Evolutionary conservation across 2,329 filamentous ascomycete species (phyloP), one percentile per base, ranked within the genome.

Genomic region (Dothiorella sarmentorum): DNA sequence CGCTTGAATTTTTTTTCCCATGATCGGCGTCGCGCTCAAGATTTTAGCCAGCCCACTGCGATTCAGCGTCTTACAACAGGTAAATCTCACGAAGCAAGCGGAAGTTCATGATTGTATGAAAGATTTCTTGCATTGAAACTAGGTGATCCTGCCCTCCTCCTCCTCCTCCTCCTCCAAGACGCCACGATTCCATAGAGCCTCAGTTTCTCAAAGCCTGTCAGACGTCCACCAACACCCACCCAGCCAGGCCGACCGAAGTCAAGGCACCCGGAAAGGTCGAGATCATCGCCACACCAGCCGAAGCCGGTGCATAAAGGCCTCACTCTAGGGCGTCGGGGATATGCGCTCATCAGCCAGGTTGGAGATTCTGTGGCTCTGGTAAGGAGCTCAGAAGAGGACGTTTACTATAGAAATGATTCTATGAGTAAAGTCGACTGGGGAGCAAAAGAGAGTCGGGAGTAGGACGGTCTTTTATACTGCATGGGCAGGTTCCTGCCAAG

Each of bases 351-450:
- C 90, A 90, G 89, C 89, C 90, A 91, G 90, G 89, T 86, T 93
- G 65, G 64, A 85, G 84, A 81, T 80, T 91, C 88, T 93, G 88
- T 91, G 85, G 89, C 91, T 96, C 82, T 82, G 88, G 84, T 91
- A 83, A 85, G 85, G 85, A 93, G 88, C 86, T 90, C 88, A 94
- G 89, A 90, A 86, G 83, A 82, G 83, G 88, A 91, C 86, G 86
- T 90, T 83, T 87, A 92, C 91, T 96, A 91, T 92, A 96, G 89
- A 96, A 95, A 90, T 90, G 90, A 93, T 93, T 92, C 89, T 91
- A 68, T 71, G 67, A 68, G 52, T 56, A 35, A 35, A 29, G 33
- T 26, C 13, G 31, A 31, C 29, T 31, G 29, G 29, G 3, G 29
- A 7, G 29, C 10, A 7, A 6, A 56, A 26, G 22, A 44, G 20